These are phyloP conservation scores for Penicillium griseofulvum DNA, from an alignment of 2,329 filamentous ascomycete species.

Conservation along the genomic window DNA sequence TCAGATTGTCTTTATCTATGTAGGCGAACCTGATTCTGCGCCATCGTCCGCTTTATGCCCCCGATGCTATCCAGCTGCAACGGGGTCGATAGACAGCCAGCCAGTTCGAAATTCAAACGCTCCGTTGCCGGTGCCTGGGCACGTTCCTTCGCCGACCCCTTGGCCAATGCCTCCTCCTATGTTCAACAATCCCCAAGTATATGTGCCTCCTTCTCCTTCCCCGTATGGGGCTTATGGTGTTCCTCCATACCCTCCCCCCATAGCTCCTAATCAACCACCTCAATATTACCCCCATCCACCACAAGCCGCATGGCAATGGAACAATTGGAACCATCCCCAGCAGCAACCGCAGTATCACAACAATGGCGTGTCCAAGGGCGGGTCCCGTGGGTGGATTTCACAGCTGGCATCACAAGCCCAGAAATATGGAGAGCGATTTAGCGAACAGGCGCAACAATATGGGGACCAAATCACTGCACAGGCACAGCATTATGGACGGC, in stretches of 20 bases:
- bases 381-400: constrained; percentile 34
- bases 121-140: constrained; percentile 8
- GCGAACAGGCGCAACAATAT: constrained; percentile 35
- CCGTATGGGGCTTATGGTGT: constrained; percentile 18
- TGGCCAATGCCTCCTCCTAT: constrained; percentile 16
- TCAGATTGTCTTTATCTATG: constrained; percentile 36
- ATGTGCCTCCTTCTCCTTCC: constrained; percentile 6
- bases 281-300: constrained; percentile 27
- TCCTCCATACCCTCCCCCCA: constrained; percentile 20
- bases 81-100: constrained; percentile 16
- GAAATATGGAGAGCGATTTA: constrained; percentile 40
- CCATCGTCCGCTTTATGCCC: constrained; percentile 41
- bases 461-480: constrained; percentile 35
- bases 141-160: constrained; percentile 9
- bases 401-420: constrained; percentile 38
- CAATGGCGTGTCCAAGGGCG: constrained; percentile 23
- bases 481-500: constrained; percentile 36
- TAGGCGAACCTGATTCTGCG: constrained; percentile 32
- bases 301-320: constrained; percentile 31
- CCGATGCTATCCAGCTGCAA: constrained; percentile 41
- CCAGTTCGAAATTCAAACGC: constrained; percentile 8
- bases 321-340: constrained; percentile 23
- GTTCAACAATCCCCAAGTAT: constrained; percentile 9
- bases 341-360: constrained; percentile 23
- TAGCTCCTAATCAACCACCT: constrained; percentile 18